phyloP scores from a whole-genome alignment of 345 rosid genomes.

The Eutrema heterophyllum region DNA sequence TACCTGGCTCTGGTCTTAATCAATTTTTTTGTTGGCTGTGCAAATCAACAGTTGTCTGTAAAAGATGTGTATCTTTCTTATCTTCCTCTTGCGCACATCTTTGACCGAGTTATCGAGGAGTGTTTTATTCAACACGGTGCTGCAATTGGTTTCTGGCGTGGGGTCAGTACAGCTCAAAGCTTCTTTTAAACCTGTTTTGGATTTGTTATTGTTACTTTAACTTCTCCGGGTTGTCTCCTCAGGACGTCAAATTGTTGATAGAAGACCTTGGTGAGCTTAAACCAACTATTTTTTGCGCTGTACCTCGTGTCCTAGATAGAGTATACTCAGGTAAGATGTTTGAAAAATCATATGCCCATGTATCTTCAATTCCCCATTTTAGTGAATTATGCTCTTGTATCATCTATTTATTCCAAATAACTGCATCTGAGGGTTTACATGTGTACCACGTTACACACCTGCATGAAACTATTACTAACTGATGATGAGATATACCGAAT shows the following conservation, averaged over 20 bases:
- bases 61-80: constrained; percentile 84
- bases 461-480: not conserved
- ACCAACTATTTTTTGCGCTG: constrained; percentile 92
- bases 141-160: constrained; percentile 94
- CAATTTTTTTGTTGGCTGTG: constrained; percentile 7
- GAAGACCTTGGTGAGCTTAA: constrained; percentile 96
- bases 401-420: not conserved
- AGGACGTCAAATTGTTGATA: constrained; percentile 89
- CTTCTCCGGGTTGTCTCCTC: constrained; percentile 12
- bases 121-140: constrained; percentile 74
- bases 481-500: not conserved
- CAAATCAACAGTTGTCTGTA: constrained; percentile 47
- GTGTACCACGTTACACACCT: not conserved
- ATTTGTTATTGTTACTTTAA: not conserved
- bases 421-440: not conserved
- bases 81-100: constrained; percentile 98
- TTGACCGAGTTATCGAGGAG: constrained; percentile 95
- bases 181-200: not conserved
- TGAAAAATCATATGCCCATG: not conserved
- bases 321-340: constrained; percentile 61
- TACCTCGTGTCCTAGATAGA: constrained; percentile 97
- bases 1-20: not conserved
- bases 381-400: not conserved
- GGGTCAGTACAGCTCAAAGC: constrained; percentile 58
- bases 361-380: not conserved